Evolutionary conservation across 495 filamentous ascomycete genomes (phyloP).

Genomic region (Hypoxylon intermedium): DNA sequence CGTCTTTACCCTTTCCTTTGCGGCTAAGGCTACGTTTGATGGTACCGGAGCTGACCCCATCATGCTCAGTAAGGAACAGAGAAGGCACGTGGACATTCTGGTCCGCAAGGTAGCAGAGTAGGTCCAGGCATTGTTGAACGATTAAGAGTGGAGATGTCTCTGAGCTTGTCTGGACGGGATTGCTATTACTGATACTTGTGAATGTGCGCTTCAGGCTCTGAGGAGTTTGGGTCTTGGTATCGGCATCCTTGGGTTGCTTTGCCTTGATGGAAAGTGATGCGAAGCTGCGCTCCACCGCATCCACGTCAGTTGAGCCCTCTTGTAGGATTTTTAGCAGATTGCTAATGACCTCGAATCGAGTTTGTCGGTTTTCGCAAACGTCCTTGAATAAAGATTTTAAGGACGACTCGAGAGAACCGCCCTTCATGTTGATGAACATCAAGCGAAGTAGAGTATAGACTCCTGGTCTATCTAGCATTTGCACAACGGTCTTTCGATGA

Average conservation of each 20-base stretch:
- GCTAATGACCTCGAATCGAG: slow-evolving; percentile 92
- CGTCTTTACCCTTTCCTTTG: slow-evolving; percentile 85
- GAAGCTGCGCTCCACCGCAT: slow-evolving; percentile 94
- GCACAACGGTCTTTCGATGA: slow-evolving; percentile 78
- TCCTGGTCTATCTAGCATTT: slow-evolving; percentile 96
- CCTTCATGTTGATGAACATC: slow-evolving; percentile 94
- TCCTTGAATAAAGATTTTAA: slow-evolving; percentile 86
- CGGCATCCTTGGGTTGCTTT: slow-evolving; percentile 72
- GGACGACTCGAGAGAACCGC: slow-evolving; percentile 74
- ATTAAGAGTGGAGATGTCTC: slow-evolving; percentile 94
- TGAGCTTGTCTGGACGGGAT: slow-evolving; percentile 61
- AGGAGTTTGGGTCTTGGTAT: slow-evolving; percentile 73
- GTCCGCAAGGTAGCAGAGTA: slow-evolving; percentile 78
- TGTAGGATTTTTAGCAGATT: slow-evolving; percentile 93
- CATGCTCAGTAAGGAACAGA: slow-evolving; percentile 96
- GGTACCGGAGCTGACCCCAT: slow-evolving; percentile 66
- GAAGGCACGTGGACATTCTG: slow-evolving; percentile 83
- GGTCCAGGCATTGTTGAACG: slow-evolving; percentile 89
- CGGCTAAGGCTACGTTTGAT: slow-evolving; percentile 78
- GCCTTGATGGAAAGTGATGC: slow-evolving; percentile 88
- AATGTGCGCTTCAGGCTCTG: slow-evolving; percentile 74
- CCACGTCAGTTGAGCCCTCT: slow-evolving; percentile 90
- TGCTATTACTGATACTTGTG: slow-evolving; percentile 59
- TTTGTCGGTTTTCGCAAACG: slow-evolving; percentile 92
- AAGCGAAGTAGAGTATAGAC: slow-evolving; percentile 92